Conservation (phyloP, 768 basidiomycete species). For the Leccinum subtestaceum region DNA sequence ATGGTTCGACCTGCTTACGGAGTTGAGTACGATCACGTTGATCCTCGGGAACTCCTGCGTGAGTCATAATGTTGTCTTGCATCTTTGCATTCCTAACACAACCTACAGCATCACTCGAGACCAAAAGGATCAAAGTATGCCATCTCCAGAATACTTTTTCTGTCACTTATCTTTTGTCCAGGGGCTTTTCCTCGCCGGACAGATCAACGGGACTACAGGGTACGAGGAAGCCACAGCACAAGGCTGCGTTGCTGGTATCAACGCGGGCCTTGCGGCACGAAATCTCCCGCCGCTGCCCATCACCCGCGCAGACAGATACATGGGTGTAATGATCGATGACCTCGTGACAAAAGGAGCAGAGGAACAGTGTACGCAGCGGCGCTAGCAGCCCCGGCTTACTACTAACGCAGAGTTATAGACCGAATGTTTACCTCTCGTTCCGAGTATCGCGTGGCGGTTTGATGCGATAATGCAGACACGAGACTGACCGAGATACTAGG, state of each 20-base stretch:
- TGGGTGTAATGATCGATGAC: slow-evolving; percentile 92
- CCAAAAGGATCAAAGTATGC: slow-evolving; percentile 70
- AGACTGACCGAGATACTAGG: slow-evolving; percentile 81
- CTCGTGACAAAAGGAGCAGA: slow-evolving; percentile 84
- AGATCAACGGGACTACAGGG: slow-evolving; percentile 92
- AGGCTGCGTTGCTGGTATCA: slow-evolving; percentile 84
- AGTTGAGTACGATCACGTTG: slow-evolving; percentile 89
- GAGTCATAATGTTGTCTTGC: slow-evolving; percentile 27
- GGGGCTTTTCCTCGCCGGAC: slow-evolving; percentile 86
- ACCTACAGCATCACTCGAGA: slow-evolving; percentile 70
- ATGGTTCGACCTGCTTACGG: slow-evolving; percentile 88
- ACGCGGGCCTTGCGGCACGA: slow-evolving; percentile 73
- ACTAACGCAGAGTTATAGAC: slow-evolving; percentile 44
- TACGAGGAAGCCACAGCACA: slow-evolving; percentile 95
- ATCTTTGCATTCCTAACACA: not conserved
- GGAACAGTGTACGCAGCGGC: slow-evolving; percentile 67
- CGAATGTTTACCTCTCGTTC: slow-evolving; percentile 93
- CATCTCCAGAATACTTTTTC: not conserved
- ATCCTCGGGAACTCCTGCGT: slow-evolving; percentile 79
- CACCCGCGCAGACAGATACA: slow-evolving; percentile 81
- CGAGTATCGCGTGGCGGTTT: slow-evolving; percentile 84
- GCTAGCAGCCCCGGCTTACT: not conserved
- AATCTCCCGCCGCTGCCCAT: slow-evolving; percentile 56
- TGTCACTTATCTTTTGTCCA: slow-evolving; percentile 20
- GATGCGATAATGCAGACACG: slow-evolving; percentile 87